A percentile compares a stretch with the other conserved stretches of the same genome.
Evolutionary conservation across 2,329 filamentous ascomycete species (phyloP).

Genomic region (Penicillium sclerotigenum): DNA sequence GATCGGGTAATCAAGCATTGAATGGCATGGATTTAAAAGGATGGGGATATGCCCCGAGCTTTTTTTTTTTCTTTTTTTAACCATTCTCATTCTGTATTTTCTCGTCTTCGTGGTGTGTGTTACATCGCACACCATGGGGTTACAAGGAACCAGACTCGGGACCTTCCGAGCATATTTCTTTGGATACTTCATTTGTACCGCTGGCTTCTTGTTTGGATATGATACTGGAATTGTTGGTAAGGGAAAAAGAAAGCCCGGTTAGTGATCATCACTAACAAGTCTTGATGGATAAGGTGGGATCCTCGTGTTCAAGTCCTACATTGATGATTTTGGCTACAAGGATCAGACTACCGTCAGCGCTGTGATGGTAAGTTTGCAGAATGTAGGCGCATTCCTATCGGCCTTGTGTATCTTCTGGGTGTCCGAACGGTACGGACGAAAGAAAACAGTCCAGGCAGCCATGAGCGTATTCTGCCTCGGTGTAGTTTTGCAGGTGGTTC

Average conservation of each 20-base stretch:
- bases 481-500: slow-evolving; percentile 47
- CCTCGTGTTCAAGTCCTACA: slow-evolving; percentile 44
- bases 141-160: slow-evolving; percentile 20
- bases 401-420: slow-evolving; percentile 49
- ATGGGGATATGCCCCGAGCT: neutral
- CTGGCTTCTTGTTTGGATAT: slow-evolving; percentile 36
- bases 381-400: slow-evolving; percentile 54
- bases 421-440: slow-evolving; percentile 46
- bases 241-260: neutral
- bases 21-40: neutral
- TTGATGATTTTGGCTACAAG: slow-evolving; percentile 43
- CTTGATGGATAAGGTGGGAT: slow-evolving; percentile 36
- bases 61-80: neutral
- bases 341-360: slow-evolving; percentile 45
- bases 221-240: slow-evolving; percentile 35
- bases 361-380: slow-evolving; percentile 49
- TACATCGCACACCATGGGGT: neutral
- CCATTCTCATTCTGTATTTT: neutral
- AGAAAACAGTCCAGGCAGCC: slow-evolving; percentile 44
- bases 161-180: slow-evolving; percentile 25
- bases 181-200: slow-evolving; percentile 24
- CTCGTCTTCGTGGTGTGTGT: neutral
- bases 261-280: neutral
- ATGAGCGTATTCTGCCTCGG: slow-evolving; percentile 42
- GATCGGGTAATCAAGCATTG: neutral